Conservation (phyloP, 257 asterid species). For the Solanum chaucha region DNA sequence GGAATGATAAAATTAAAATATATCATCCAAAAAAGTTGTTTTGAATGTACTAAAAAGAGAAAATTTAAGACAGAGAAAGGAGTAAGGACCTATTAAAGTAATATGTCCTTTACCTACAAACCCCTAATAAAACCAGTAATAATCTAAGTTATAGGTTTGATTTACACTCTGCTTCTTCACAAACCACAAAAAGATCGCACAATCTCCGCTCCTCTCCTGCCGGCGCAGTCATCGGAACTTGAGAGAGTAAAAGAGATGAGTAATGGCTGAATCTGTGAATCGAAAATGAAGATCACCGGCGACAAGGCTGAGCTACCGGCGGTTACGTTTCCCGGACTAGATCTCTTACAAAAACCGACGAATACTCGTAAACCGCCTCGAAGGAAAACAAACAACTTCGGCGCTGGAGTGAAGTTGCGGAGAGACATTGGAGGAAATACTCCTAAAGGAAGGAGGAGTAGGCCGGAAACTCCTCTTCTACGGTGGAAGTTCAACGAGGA, state of each 20-base stretch:
- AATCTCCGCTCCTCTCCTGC: neutral
- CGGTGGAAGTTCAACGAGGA: constrained; percentile 50
- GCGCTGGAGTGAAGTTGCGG: constrained; percentile 31
- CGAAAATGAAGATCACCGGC: constrained; percentile 40
- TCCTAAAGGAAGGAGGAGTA: constrained; percentile 22
- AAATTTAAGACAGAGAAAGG: neutral
- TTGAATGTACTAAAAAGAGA: neutral
- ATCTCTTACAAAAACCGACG: constrained; percentile 20
- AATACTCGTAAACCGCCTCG: constrained; percentile 22
- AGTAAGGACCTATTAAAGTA: neutral
- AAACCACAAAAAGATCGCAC: neutral
- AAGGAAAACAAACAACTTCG: constrained; percentile 28
- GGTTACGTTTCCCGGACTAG: constrained; percentile 9
- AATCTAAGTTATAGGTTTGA: neutral
- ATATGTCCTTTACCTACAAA: neutral
- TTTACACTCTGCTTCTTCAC: neutral
- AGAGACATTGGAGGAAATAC: constrained; percentile 18
- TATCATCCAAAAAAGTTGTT: neutral
- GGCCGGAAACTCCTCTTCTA: constrained; percentile 55
- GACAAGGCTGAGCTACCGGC: constrained; percentile 7
- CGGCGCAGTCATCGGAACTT: neutral
- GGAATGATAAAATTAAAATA: too few species aligned
- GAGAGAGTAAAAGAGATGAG: neutral
- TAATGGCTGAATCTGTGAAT: constrained; percentile 27
- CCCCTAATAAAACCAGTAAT: neutral